Evolutionary conservation across 164 flowering plant species (phyloP).

Genomic region (Vitis rupestris): DNA sequence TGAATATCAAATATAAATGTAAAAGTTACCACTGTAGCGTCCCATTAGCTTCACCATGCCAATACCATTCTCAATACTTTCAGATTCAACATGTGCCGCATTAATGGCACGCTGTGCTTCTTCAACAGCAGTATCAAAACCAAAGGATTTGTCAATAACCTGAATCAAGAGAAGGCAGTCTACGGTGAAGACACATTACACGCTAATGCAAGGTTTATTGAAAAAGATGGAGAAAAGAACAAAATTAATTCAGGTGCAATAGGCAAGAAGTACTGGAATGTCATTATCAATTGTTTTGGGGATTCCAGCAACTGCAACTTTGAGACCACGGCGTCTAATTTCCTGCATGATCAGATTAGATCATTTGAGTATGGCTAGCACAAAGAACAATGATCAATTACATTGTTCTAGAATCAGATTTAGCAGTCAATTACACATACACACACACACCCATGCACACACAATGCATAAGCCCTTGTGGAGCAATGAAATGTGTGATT

Average conservation of each 20-base stretch:
- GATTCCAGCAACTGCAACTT: conserved; percentile 74
- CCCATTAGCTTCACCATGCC: conserved; percentile 94
- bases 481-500: no score
- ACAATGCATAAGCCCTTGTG: no score
- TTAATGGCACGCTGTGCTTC: conserved; percentile 94
- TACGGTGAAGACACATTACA: neutral
- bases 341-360: conserved; percentile 39
- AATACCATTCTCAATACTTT: conserved; percentile 78
- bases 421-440: no score
- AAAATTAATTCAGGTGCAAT: neutral
- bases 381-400: neutral
- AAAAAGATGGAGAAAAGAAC: neutral
- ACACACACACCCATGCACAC: no score
- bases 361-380: neutral
- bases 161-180: conserved; percentile 21
- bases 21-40: conserved; percentile 66
- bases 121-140: conserved; percentile 94
- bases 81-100: conserved; percentile 94
- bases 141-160: conserved; percentile 94
- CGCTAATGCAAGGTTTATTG: neutral
- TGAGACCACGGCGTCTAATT: conserved; percentile 63
- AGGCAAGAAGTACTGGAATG: conserved; percentile 53
- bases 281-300: conserved; percentile 92
- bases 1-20: neutral
- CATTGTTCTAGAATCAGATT: no score